Percentiles rank a stretch among this genome's conserved stretches.
Conservation (phyloP, 768 basidiomycete genomes). For the Xerocomellus intermedius region DNA sequence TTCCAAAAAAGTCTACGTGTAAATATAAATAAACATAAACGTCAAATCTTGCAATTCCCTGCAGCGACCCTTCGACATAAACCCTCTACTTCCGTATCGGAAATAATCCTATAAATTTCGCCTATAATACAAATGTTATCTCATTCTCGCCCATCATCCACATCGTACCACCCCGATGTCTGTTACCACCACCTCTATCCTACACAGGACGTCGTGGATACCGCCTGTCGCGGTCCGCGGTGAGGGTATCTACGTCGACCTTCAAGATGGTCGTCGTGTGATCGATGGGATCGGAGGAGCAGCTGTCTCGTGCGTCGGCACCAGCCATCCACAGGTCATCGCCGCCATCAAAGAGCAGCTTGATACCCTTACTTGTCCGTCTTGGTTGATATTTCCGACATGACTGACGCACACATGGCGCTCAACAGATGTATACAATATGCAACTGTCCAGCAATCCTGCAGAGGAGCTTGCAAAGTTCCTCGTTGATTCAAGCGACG, state of each 20-base stretch:
- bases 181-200: slow-evolving; percentile 38
- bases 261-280: slow-evolving; percentile 66
- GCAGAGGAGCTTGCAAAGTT: slow-evolving; percentile 76
- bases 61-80: too few species aligned
- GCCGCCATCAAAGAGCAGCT: slow-evolving; percentile 78
- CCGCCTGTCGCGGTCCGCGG: slow-evolving; percentile 67
- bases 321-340: slow-evolving; percentile 67
- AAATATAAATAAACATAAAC: too few species aligned
- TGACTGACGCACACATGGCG: background rate
- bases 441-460: slow-evolving; percentile 78
- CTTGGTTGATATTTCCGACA: background rate
- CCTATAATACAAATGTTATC: background rate
- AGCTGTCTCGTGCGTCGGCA: slow-evolving; percentile 78
- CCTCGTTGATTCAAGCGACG: slow-evolving; percentile 62
- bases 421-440: slow-evolving; percentile 74
- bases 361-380: slow-evolving; percentile 73
- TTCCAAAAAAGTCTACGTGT: too few species aligned
- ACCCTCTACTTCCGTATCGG: too few species aligned
- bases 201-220: slow-evolving; percentile 71
- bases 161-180: slow-evolving; percentile 13
- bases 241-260: slow-evolving; percentile 67
- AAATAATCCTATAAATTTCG: background rate
- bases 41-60: too few species aligned
- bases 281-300: slow-evolving; percentile 86
- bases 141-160: background rate